Percentiles rank a stretch among this genome's conserved stretches.
Conservation (phyloP, 2,329 filamentous ascomycete genomes). For the Sordariomycetes sp. region DNA sequence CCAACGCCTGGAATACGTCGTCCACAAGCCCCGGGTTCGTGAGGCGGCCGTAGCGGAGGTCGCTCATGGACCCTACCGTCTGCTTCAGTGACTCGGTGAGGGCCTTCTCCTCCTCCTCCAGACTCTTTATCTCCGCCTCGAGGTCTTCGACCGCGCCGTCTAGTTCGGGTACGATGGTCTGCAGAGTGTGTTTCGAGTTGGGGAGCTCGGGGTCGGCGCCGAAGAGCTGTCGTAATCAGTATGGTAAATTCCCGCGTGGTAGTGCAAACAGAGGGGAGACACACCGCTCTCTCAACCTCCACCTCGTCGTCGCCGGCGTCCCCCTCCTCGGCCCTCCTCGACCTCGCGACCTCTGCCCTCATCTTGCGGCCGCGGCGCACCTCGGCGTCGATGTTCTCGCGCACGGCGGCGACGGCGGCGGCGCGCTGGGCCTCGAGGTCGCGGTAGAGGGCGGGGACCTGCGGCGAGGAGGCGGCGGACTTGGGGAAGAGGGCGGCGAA, state of each 20-base stretch:
- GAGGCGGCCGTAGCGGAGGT: slow-evolving; percentile 71
- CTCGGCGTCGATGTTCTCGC: slow-evolving; percentile 55
- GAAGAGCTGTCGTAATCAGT: slow-evolving; percentile 39
- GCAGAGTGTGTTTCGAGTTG: slow-evolving; percentile 46
- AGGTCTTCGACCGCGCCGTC: slow-evolving; percentile 55
- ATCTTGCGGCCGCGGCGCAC: slow-evolving; percentile 48
- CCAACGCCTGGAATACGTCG: slow-evolving; percentile 58
- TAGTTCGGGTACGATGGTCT: slow-evolving; percentile 58
- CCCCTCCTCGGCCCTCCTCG: slow-evolving; percentile 38
- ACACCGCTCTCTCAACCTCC: slow-evolving; percentile 48
- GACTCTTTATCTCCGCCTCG: slow-evolving; percentile 53
- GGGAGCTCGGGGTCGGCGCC: slow-evolving; percentile 33
- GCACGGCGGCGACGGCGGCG: slow-evolving; percentile 55
- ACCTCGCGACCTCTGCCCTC: slow-evolving; percentile 44
- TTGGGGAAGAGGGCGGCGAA: slow-evolving; percentile 71
- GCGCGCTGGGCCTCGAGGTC: slow-evolving; percentile 69
- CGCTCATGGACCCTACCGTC: slow-evolving; percentile 64
- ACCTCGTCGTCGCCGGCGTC: slow-evolving; percentile 51
- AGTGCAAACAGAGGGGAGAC: slow-evolving; percentile 9
- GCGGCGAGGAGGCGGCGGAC: slow-evolving; percentile 51
- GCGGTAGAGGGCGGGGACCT: slow-evolving; percentile 62
- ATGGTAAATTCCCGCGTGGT: background rate
- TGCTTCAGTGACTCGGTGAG: slow-evolving; percentile 52
- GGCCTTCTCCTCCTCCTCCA: slow-evolving; percentile 53
- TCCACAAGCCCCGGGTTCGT: slow-evolving; percentile 51